Base-by-base conservation (phyloP, 805 yeast genomes). In the Hagleromyces aurorensis region DNA sequence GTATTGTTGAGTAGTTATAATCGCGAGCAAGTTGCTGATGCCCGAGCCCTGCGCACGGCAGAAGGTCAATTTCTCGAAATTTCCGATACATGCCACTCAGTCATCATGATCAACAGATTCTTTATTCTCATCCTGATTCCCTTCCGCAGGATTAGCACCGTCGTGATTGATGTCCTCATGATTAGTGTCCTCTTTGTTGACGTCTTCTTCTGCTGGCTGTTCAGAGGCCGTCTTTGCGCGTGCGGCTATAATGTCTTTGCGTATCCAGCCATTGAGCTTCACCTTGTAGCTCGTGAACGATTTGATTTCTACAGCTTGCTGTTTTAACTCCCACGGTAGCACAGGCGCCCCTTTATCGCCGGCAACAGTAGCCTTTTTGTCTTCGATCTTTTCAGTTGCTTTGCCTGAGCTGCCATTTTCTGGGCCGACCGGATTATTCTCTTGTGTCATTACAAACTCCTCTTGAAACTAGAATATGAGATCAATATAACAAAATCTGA, bases 231-330 rank as follows among this genome's bases (percentile, higher is more conserved):
- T n/a, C 13, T 13, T 13, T 11, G 9, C 7, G n/a, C 34, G 29
- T 21, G 30, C 12, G 15, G 34, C 35, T 15, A 17, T 13, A n/a
- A 44, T 24, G 19, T 48, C 56, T 19, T 40, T 37, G 29, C 55
- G 35, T 7, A 47, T 32, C 53, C 55, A 52, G 13, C 55, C 54
- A 21, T 38, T 42, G 13, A 50, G 36, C 4, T 42, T 40, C 10
- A 50, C 21, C 15, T 41, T 38, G 32, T 52, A 52, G 15, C 55
- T 54, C 17, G 51, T 45, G 21, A 52, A 52, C 22, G 49, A 41
- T 30, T 41, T 49, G 12, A 52, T 37, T 2, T 32, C 35, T 5
- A 48, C 40, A 8, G 32, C 36, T 5, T 36, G 35, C 3, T 38
- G 35, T 9, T 28, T 38, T 16, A 34, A 33, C 11, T 39, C 41